These are phyloP conservation scores for Sherardia arvensis DNA, from an alignment of 257 asterid genomes.

Conservation along the genomic window DNA sequence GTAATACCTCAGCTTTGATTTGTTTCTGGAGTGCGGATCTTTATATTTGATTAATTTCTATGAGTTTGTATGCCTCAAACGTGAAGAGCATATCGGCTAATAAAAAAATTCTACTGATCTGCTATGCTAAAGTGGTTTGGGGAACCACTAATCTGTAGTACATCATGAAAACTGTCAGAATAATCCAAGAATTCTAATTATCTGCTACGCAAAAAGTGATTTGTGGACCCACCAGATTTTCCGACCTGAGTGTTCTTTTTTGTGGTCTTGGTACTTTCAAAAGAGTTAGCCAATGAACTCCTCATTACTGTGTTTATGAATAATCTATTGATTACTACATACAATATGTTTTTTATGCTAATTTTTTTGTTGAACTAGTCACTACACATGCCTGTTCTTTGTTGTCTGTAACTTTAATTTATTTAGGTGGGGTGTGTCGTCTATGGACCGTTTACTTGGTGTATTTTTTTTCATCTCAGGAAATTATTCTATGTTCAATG, in stretches of 20 bases:
- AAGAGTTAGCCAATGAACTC: neutral
- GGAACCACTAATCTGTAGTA: neutral
- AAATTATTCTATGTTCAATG: neutral
- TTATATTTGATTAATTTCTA: neutral
- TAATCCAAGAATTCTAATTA: neutral
- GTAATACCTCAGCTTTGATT: constrained; percentile 12
- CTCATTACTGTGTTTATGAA: neutral
- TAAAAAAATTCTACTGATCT: neutral
- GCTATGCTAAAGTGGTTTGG: neutral
- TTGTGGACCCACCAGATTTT: neutral
- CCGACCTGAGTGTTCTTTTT: neutral
- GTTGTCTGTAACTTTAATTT: neutral
- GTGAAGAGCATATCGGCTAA: neutral
- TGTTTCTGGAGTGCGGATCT: neutral
- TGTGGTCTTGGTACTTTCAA: neutral
- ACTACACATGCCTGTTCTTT: neutral
- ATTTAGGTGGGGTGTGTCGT: neutral
- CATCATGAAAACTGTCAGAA: too few relatives aligned
- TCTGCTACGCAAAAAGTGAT: neutral
- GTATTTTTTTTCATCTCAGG: neutral
- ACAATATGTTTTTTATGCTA: neutral
- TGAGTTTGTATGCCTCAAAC: neutral
- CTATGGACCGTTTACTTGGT: neutral
- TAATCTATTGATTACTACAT: neutral
- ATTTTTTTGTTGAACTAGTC: neutral